These are phyloP conservation scores for Ophiostoma montium DNA, from an alignment of 2,329 filamentous ascomycete species.

Conservation along the genomic window DNA sequence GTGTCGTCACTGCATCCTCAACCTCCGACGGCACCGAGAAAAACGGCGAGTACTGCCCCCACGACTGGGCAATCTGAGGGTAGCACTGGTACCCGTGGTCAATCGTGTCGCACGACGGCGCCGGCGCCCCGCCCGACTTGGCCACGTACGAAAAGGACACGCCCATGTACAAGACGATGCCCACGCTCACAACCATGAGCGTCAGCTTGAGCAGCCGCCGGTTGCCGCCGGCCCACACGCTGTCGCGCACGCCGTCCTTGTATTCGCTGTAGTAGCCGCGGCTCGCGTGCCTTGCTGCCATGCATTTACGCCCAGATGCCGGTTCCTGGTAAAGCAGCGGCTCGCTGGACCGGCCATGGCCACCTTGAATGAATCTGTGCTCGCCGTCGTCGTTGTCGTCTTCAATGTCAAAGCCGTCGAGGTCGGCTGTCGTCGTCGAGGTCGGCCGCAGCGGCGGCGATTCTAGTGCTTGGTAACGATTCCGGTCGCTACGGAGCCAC, in stretches of 20 bases:
- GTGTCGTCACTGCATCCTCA: neutral
- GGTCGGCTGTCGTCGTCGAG: neutral
- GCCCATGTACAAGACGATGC: constrained; percentile 15
- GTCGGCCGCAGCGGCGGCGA: neutral
- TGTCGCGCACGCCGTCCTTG: constrained; percentile 3
- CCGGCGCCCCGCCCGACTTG: neutral
- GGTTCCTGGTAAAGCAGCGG: constrained; percentile 2
- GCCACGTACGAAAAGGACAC: neutral
- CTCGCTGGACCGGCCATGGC: neutral
- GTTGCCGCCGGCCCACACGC: constrained; percentile 8
- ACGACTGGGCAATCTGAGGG: constrained; percentile 47
- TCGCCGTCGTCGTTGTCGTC: constrained; percentile 3
- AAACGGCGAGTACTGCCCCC: constrained; percentile 83
- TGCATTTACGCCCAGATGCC: too few species aligned
- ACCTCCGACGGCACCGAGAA: constrained; percentile 52
- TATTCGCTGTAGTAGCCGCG: constrained; percentile 1
- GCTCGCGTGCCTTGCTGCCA: too few species aligned
- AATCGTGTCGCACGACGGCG: constrained; percentile 34
- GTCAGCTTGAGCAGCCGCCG: constrained; percentile 13
- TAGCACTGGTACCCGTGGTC: constrained; percentile 49
- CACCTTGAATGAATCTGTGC: neutral
- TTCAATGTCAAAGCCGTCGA: neutral
- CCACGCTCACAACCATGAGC: constrained; percentile 14
- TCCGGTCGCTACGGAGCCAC: neutral
- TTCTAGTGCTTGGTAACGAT: constrained; percentile 1